Base-by-base conservation (phyloP, 2,329 filamentous ascomycete genomes). In the Talaromyces sp. region DNA sequence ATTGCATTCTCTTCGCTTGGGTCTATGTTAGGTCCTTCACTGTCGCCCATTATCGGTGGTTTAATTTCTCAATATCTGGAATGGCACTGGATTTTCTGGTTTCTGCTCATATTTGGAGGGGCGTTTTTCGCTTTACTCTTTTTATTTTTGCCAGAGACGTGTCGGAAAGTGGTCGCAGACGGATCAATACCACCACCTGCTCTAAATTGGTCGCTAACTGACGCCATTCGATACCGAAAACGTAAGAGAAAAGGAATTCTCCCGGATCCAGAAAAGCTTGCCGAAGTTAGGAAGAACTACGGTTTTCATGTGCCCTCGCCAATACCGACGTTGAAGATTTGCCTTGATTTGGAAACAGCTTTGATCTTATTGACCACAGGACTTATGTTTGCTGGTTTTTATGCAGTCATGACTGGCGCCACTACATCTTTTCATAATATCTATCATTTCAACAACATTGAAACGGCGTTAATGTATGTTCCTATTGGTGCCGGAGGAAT, bases 331-430 rank as follows among this genome's bases (percentile, higher is more conserved):
- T 62, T 80, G 8, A 62, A 61, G 10, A 68, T 80, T 5, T 64
- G 76, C 7, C 65, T 71, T 27, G 69, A 76, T 41, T 70, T 73
- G 43, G 74, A 77, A 56, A 74, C 72, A 0, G 66, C 64, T 1
- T 60, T 75, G 4, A 65, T 77, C 46, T 65, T 79, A 0, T 62
- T 77, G 21, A 69, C 72, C n/a, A 74, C 71, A 14, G 74, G 70
- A 0, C 61, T 79, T 7, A 66, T 81, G 31, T 83, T 81, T 64
- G 77, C 78, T 3, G 75, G 74, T 3, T 81, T 79, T 69, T 80
- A 81, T 66, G 75, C 75, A 43, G 71, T 81, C 12, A 76, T 76
- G 38, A 74, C 78, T 1, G 72, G 74, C 1, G 72, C 81, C 3
- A 80, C 54, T n/a, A 56, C 21, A 9, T 56, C 54, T n/a, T 76